Base-by-base conservation (phyloP, 2,329 filamentous ascomycete species). In the Neofusicoccum sp. region DNA sequence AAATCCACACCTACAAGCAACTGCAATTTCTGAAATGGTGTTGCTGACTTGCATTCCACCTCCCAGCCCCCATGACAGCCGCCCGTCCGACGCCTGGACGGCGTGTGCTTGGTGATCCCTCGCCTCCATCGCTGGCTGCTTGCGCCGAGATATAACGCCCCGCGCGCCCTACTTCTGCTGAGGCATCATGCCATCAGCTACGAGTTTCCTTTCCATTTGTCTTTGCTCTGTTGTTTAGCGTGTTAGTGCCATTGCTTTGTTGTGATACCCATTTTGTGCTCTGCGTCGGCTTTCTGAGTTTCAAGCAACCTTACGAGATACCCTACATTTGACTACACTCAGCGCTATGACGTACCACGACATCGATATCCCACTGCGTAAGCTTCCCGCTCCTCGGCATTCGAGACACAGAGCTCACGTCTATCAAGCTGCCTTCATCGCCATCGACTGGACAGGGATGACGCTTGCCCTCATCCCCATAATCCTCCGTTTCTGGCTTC, bases 401-500 rank as follows among this genome's bases (percentile, higher is more conserved):
- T 3, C 4, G 11, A 12, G 14, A 34, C 3, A 12, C n/a, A 26
- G n/a, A 14, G 28, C 41, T 58, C 11, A 45, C 26, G 3, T 3
- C 30, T 16, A 8, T 11, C 20, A 40, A 71, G 68, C 66, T 24
- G 68, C 65, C 41, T 70, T 71, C 61, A 69, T 71, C 20, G 68
- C 66, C 56, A 61, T 71, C 3, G 68, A 70, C 62, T 70, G 68
- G 68, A 54, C 66, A 1, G 62, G 70, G 7, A 70, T 71, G 68
- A 63, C 63, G 16, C 44, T 71, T 12, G 67, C 68, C 24, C 60
- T 70, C n/a, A 63, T 70, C 47, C 68, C 67, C 11, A 70, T 70
- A 47, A 45, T 69, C n/a, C 61, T 70, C 20, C 69, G 69, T 26
- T 44, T 70, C 51, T 66, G 61, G 4, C 63, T 69, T 6, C 67